Percentiles rank a stretch among this genome's conserved stretches.
These are phyloP conservation scores for Reutealis trisperma DNA, from an alignment of 345 rosid species.

Conservation along the genomic window DNA sequence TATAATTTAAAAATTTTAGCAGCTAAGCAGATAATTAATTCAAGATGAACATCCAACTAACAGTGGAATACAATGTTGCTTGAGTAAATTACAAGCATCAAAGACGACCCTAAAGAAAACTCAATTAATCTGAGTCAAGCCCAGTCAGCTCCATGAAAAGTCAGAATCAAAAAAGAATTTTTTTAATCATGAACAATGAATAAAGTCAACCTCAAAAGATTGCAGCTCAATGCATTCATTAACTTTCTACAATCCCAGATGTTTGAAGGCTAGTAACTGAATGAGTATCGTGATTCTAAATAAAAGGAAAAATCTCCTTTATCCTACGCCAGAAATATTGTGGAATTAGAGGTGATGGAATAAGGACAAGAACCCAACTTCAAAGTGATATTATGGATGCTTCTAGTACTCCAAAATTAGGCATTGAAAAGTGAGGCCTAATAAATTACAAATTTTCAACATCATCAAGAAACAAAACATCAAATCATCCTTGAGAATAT, in stretches of 20 bases:
- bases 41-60: not conserved
- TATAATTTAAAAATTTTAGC: not conserved
- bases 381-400: not conserved
- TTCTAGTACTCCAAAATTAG: not conserved
- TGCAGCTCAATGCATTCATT: not conserved
- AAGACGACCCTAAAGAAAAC: not conserved
- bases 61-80: not conserved
- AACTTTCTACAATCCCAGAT: not conserved
- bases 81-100: not conserved
- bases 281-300: not conserved
- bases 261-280: no score
- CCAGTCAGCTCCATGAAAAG: not conserved
- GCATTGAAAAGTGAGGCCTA: not conserved
- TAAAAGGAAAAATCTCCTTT: not conserved
- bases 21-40: not conserved
- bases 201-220: not conserved
- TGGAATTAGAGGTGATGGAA: not conserved
- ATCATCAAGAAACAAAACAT: constrained; percentile 14
- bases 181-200: not conserved
- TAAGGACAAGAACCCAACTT: constrained; percentile 1
- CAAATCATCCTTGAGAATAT: constrained; percentile 4
- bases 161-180: not conserved
- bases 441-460: not conserved
- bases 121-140: not conserved
- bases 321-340: not conserved